Conservation (phyloP, 164 flowering plant genomes). For the Stephania japonica region DNA sequence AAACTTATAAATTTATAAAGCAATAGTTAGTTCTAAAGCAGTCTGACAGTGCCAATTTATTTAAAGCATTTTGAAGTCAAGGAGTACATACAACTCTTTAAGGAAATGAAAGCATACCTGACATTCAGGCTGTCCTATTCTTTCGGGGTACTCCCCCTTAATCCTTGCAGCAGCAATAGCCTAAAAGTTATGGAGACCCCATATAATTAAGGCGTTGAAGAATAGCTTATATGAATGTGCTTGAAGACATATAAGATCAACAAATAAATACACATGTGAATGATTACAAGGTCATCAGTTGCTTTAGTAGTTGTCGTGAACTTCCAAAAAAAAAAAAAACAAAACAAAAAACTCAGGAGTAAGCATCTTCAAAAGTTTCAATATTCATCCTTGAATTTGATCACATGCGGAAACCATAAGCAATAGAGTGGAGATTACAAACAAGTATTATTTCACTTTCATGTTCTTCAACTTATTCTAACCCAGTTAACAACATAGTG, state of each 20-base stretch:
- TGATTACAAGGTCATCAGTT: not conserved
- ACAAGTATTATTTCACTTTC: not conserved
- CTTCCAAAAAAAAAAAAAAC: not conserved
- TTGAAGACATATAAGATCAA: not conserved
- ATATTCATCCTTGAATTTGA: not conserved
- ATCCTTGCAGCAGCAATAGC: conserved; percentile 84
- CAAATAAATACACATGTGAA: not conserved
- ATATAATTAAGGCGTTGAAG: conserved; percentile 7
- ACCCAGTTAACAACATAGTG: not conserved
- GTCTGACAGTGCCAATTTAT: not conserved
- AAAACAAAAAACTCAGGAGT: not conserved
- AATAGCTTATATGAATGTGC: not conserved
- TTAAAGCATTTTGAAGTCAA: not conserved
- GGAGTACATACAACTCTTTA: conserved; percentile 2
- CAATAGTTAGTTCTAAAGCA: not conserved
- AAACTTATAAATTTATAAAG: not conserved
- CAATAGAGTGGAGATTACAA: not conserved
- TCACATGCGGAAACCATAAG: not conserved
- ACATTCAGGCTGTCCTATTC: conserved; percentile 94
- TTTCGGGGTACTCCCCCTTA: conserved; percentile 92
- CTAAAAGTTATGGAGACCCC: conserved; percentile 32
- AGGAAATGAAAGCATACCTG: conserved; percentile 44
- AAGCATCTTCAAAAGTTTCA: not conserved
- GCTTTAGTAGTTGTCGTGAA: not conserved
- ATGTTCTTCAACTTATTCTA: not conserved